Evolutionary conservation across 2,329 filamentous ascomycete genomes (phyloP).

Genomic region (Aspergillus vadensis): DNA sequence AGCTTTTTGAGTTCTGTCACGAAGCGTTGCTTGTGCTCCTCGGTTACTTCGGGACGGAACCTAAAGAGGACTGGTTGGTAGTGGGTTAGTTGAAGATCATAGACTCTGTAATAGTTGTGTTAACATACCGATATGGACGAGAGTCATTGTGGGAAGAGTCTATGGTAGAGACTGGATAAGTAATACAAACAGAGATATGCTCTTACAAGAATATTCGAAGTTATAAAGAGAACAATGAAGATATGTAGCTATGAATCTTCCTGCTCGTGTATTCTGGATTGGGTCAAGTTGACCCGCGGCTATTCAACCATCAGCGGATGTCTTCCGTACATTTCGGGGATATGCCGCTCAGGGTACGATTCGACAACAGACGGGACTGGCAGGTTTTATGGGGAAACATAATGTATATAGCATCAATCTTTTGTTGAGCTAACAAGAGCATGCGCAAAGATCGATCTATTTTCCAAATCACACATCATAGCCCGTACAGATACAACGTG

Average conservation of each 20-base stretch:
- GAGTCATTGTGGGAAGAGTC: conserved; percentile 19
- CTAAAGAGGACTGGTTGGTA: conserved; percentile 52
- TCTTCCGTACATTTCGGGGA: background rate
- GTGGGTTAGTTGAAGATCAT: background rate
- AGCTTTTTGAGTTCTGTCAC: conserved; percentile 52
- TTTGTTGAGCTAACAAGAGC: rapidly evolving
- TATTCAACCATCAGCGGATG: background rate
- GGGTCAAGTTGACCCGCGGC: background rate
- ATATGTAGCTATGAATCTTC: too few species aligned
- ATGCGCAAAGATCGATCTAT: too few species aligned
- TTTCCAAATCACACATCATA: too few species aligned
- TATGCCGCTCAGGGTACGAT: background rate
- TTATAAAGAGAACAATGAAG: too few species aligned
- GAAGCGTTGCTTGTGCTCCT: conserved; percentile 50
- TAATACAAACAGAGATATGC: too few species aligned
- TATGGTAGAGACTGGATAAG: background rate
- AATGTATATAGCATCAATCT: too few species aligned
- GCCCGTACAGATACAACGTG: too few species aligned
- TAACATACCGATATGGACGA: conserved; percentile 28
- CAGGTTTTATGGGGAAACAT: too few species aligned
- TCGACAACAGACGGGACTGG: background rate
- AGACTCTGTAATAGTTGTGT: background rate
- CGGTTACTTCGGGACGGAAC: conserved; percentile 47
- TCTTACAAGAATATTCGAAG: too few species aligned
- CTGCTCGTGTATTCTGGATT: too few species aligned